Evolutionary conservation across 75 land plant species (phyloP).

Genomic region (Selaginella moellendorffii): DNA sequence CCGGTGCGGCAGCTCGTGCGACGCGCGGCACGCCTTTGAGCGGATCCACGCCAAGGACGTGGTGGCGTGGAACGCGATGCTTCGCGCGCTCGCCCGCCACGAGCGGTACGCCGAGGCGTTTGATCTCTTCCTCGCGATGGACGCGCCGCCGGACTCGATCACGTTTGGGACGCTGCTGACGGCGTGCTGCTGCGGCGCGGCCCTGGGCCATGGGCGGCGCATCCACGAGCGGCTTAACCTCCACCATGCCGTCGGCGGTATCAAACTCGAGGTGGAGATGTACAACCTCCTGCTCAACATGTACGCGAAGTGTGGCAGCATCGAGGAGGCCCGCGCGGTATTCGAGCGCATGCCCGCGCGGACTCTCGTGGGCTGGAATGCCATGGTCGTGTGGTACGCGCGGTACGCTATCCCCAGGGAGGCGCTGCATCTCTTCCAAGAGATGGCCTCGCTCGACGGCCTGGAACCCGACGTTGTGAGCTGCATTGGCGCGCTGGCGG

Average conservation of each 20-base stretch:
- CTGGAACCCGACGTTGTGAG: neutral
- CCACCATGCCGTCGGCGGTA: neutral
- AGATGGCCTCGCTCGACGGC: constrained; percentile 1
- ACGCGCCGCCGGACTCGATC: neutral
- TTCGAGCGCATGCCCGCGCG: constrained; percentile 1
- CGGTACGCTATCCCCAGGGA: neutral
- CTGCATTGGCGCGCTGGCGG: neutral
- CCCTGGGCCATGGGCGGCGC: neutral
- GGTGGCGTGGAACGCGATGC: neutral
- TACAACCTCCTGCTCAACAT: neutral
- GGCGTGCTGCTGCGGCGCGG: neutral
- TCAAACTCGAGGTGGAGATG: neutral
- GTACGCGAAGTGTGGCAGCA: neutral
- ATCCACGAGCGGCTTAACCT: neutral
- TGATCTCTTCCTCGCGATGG: neutral
- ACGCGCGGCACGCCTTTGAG: neutral
- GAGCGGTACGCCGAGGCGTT: neutral
- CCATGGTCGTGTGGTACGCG: neutral
- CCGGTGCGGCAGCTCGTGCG: neutral
- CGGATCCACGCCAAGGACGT: neutral
- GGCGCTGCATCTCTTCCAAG: neutral
- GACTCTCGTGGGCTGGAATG: neutral
- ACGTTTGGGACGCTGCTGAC: neutral
- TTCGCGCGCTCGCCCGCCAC: neutral
- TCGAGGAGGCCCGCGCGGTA: neutral